phyloP scores from a whole-genome alignment of 176 grass and related monocot genomes.

The Dactylis glomerata region DNA sequence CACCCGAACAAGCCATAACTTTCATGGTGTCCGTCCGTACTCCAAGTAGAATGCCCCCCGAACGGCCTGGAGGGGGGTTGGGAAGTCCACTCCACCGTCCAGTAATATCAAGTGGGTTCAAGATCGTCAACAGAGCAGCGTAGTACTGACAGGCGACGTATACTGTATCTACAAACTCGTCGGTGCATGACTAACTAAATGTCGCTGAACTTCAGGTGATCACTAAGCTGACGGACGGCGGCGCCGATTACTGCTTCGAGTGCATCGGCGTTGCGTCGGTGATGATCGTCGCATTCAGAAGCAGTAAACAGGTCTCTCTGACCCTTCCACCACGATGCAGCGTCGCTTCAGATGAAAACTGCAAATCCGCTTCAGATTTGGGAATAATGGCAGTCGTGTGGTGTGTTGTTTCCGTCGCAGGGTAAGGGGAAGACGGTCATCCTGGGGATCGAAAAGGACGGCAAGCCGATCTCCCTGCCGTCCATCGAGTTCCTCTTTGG shows the following conservation, averaged over 20 bases:
- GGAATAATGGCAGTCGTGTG: neutral
- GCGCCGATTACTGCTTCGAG: conserved; percentile 72
- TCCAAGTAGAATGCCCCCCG: no score
- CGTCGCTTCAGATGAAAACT: neutral
- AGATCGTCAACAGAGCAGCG: no score
- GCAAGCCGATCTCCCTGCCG: conserved; percentile 30
- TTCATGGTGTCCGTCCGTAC: no score
- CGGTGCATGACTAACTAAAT: neutral
- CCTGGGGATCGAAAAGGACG: conserved; percentile 42
- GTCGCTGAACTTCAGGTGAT: conserved; percentile 41
- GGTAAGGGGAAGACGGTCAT: conserved; percentile 72
- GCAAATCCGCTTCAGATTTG: neutral
- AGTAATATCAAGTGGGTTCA: no score
- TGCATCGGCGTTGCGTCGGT: conserved; percentile 60
- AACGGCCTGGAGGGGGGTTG: no score
- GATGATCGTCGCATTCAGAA: conserved; percentile 59
- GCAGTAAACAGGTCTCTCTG: conserved; percentile 40
- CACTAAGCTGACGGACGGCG: conserved; percentile 49
- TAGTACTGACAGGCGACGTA: no score
- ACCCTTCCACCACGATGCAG: neutral
- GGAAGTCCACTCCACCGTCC: no score
- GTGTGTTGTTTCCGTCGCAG: neutral
- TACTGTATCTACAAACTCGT: neutral
- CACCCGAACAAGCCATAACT: no score
- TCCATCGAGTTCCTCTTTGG: conserved; percentile 45